phyloP scores from a whole-genome alignment of 257 asterid species.

The Lantana camara region DNA sequence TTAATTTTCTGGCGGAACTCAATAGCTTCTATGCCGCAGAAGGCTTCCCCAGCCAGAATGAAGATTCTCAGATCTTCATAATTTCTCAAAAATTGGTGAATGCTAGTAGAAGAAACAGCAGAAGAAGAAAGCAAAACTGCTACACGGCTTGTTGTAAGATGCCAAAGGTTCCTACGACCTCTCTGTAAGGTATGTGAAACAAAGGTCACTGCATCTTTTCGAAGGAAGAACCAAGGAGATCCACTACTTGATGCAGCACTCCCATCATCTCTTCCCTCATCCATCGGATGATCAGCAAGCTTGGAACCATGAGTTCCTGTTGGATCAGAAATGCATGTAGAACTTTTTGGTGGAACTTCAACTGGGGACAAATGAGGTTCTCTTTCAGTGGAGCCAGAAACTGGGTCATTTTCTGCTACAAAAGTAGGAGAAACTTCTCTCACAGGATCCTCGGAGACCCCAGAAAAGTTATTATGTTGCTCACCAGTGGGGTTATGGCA shows the following conservation, averaged over 20 bases:
- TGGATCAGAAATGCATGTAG: constrained; percentile 44
- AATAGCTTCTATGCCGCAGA: constrained; percentile 88
- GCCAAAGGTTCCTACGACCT: constrained; percentile 99
- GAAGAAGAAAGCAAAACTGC: constrained; percentile 95
- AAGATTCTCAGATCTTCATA: constrained; percentile 89
- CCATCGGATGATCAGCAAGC: constrained; percentile 41
- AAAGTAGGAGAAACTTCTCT: constrained; percentile 45
- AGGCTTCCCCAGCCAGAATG: constrained; percentile 95
- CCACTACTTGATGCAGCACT: constrained; percentile 97
- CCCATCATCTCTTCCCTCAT: constrained; percentile 87
- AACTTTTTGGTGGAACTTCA: constrained; percentile 44
- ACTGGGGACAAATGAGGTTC: constrained; percentile 39
- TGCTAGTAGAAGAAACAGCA: constrained; percentile 84
- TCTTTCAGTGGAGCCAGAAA: constrained; percentile 41
- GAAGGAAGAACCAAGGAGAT: constrained; percentile 86
- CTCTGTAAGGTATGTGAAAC: constrained; percentile 83
- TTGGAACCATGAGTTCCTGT: constrained; percentile 41
- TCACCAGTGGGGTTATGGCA: constrained; percentile 35
- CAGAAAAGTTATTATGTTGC: constrained; percentile 33
- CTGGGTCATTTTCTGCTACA: constrained; percentile 42
- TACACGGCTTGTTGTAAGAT: constrained; percentile 90
- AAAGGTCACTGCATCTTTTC: constrained; percentile 77
- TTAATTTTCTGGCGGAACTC: constrained; percentile 97
- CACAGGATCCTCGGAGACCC: constrained; percentile 34
- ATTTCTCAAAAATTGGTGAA: constrained; percentile 89